Evolutionary conservation across 176 grass and related monocot species (phyloP), one percentile per base, ranked within the genome.

Genomic region (Cymbopogon citratus): DNA sequence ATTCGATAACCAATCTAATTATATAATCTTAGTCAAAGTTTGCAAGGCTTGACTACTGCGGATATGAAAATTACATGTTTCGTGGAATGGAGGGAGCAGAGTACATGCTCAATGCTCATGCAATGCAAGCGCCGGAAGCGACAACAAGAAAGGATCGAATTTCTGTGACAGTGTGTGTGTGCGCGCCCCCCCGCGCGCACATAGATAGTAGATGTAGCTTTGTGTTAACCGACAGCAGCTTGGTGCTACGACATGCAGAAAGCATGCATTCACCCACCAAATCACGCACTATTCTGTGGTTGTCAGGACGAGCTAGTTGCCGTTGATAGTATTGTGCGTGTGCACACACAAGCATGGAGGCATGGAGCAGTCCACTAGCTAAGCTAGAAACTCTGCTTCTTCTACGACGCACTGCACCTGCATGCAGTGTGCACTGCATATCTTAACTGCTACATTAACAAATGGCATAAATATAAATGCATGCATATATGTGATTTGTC

Each of bases 241-340:
- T 21, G 24, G 69, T 46, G 40, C 23, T 24, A 23, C 69, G 69
- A 25, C 6, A 9, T 48, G 71, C 44, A 33, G 4, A 46, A 73
- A 73, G 44, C 70, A 48, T 29, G 41, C 40, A 43, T 43, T 7
- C 70, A 33, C 8, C 26, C 71, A 73, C 71, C 44, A 73, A 73
- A 73, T 73, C 71, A 33, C 45, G 71, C 71, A 51, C 6, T 73
- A 73, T 73, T 73, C 4, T 73, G 16, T 51, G 71, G 26, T 33
- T 49, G 26, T 31, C 43, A 49, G 12, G 69, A 45, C 67, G 66
- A 41, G 38, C 1, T 12, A 16, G 12, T 27, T 0, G 2, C 0
- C 48, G 31, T 33, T 33, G 31, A 33, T 33, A 3, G 31, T 33
- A 33, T 33, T 33, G 31, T 33, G 31, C 31, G 39, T n/a, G 6